A percentile compares a stretch with the other conserved stretches of the same genome.
Evolutionary conservation across 257 asterid species (phyloP).

Genomic region (Solanum pimpinellifolium): DNA sequence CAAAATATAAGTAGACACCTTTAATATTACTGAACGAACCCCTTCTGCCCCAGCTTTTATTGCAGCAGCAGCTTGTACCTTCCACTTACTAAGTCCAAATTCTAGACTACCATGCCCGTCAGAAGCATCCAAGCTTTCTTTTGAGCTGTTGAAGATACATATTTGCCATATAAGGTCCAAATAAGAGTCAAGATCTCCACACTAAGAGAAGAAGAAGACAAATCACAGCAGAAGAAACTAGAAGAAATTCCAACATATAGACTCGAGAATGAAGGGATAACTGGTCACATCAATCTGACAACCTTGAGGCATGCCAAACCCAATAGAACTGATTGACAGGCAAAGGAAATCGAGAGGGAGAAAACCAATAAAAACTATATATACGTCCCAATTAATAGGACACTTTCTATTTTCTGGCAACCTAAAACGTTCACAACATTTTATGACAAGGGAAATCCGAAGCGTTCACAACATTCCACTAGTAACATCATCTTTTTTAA

Average conservation of each 20-base stretch:
- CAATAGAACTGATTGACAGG: not conserved
- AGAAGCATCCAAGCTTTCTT: conserved; percentile 21
- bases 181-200: not conserved
- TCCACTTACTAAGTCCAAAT: conserved; percentile 74
- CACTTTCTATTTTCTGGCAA: not conserved
- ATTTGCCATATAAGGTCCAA: conserved; percentile 40
- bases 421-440: not conserved
- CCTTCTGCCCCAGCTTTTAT: conserved; percentile 64
- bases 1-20: conserved; percentile 36
- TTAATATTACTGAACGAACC: conserved; percentile 47
- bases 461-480: not conserved
- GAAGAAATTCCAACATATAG: not conserved
- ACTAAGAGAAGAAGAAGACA: not conserved
- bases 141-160: conserved; percentile 29
- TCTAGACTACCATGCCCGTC: conserved; percentile 41
- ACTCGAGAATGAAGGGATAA: not conserved
- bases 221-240: not conserved
- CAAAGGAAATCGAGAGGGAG: not conserved
- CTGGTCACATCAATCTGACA: not conserved
- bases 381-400: not conserved
- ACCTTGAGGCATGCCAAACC: not conserved
- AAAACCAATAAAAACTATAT: not conserved
- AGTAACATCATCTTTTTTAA: not conserved
- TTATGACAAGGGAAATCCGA: no score
- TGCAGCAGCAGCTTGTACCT: conserved; percentile 71